Base-by-base conservation (phyloP, 768 basidiomycete genomes). In the Suillus subaureus region DNA sequence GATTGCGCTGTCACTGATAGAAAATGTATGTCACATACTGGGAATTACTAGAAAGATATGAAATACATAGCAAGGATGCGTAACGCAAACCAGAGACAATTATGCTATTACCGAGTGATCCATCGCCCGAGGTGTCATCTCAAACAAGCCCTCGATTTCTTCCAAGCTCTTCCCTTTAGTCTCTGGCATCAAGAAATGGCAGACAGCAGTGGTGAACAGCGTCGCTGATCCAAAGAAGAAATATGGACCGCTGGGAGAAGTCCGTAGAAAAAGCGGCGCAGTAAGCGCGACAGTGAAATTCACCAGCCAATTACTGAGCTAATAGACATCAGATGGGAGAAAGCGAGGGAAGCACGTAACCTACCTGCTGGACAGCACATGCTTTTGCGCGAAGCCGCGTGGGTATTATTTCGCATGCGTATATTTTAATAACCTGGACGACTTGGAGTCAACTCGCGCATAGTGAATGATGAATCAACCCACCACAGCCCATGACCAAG, bases 331-430 rank as follows among this genome's bases (percentile, higher is more conserved):
- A 70, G 57, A 47, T 39, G 49, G 33, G 26, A 28, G 18, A 9
- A 31, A 31, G 18, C 9, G 28, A 54, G 28, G 16, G 49, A 37
- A 51, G 56, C 40, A 4, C n/a, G 47, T 11, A n/a, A 68, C 79
- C 40, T 39, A 81, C 82, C 77, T 81, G 82, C 67, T 82, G 81
- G 35, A 79, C 68, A 39, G 78, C 81, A 73, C 64, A 84, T 69
- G 68, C 80, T 74, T 66, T 83, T 67, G 82, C 81, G 28, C 84
- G 80, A 18, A 83, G 80, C 23, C 79, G 78, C 18, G 76, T 79
- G 6, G 84, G 85, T 67, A 86, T 76, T 45, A 86, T 82, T 70
- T 86, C 85, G 45, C 77, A 81, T 26, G 73, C 73, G 70, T 78
- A 79, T 68, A 82, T 76, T 65, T 79, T 79, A 21, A 72, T 76